These are phyloP conservation scores for Coprinopsis sp. DNA, from an alignment of 768 basidiomycete species.

Conservation along the genomic window DNA sequence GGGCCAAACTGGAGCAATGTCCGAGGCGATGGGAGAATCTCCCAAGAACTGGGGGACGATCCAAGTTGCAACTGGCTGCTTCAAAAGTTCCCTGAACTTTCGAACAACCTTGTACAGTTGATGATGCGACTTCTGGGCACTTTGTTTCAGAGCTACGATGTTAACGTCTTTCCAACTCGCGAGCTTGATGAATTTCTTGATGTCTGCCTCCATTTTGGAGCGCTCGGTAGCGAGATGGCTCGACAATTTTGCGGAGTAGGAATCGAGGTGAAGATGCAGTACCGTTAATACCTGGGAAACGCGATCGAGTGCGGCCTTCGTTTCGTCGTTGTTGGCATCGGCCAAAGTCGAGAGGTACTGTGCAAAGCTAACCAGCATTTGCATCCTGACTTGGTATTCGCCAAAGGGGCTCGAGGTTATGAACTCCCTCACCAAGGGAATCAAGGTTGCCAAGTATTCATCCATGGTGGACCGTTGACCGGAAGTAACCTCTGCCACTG, in stretches of 20 bases:
- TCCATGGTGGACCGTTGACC: constrained; percentile 22
- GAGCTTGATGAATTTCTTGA: constrained; percentile 83
- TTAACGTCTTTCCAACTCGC: constrained; percentile 99
- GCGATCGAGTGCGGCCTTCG: constrained; percentile 36
- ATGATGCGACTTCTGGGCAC: constrained; percentile 85
- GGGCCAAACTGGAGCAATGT: not conserved
- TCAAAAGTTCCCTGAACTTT: constrained; percentile 88
- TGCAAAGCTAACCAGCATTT: constrained; percentile 66
- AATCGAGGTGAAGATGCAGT: constrained; percentile 57
- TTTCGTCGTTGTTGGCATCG: constrained; percentile 22
- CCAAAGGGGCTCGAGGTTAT: constrained; percentile 74
- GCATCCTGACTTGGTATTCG: constrained; percentile 67
- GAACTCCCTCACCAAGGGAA: constrained; percentile 80
- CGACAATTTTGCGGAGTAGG: constrained; percentile 48
- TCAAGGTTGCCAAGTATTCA: constrained; percentile 57
- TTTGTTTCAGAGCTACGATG: constrained; percentile 87
- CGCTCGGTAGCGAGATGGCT: constrained; percentile 54
- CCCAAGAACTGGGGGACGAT: constrained; percentile 29
- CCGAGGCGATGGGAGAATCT: constrained; percentile 21
- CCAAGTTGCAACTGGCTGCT: constrained; percentile 53
- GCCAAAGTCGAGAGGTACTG: constrained; percentile 39
- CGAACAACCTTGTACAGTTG: constrained; percentile 87
- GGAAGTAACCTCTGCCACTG: constrained; percentile 25
- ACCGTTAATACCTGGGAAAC: constrained; percentile 57
- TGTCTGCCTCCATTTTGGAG: constrained; percentile 66